phyloP scores from a whole-genome alignment of 371 early-diverging fungal species.

The Actinomucor elegans region DNA sequence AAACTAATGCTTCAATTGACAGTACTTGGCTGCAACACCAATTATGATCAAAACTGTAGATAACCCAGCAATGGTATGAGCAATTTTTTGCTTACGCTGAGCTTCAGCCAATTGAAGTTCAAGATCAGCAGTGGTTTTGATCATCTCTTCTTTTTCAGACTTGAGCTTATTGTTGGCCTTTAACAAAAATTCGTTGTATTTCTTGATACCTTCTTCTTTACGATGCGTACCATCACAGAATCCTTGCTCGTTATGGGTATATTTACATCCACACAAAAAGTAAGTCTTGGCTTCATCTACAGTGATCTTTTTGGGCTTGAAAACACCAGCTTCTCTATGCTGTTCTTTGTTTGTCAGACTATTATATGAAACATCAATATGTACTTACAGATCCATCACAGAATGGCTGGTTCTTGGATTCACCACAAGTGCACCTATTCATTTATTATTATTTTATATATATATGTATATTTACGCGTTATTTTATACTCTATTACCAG shows the following conservation, averaged over 20 bases:
- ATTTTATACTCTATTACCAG: too few relatives aligned
- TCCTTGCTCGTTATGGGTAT: conserved; percentile 25
- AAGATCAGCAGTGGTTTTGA: conserved; percentile 2
- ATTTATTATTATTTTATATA: too few relatives aligned
- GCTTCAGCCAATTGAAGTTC: conserved; percentile 12
- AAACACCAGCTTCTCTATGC: conserved; percentile 24
- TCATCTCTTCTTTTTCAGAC: conserved; percentile 12
- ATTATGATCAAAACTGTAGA: conserved; percentile 9
- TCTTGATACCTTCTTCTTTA: conserved; percentile 35
- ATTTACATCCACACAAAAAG: conserved; percentile 37
- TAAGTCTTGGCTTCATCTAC: conserved; percentile 37
- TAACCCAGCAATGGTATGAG: conserved; percentile 16
- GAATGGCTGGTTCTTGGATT: conserved; percentile 39
- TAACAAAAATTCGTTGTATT: conserved; percentile 36
- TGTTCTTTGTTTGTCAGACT: not conserved
- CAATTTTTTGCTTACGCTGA: conserved; percentile 20
- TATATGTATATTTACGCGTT: too few relatives aligned
- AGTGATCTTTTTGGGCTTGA: conserved; percentile 37
- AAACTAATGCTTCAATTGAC: not conserved
- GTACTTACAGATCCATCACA: conserved; percentile 38
- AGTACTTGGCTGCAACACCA: conserved; percentile 11
- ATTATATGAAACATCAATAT: not conserved
- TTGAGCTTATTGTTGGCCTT: conserved; percentile 34
- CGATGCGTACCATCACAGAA: conserved; percentile 41
- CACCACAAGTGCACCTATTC: conserved; percentile 36